Evolutionary conservation across 1,284 basidiomycete species (phyloP).

Genomic region (Heterobasidion irregulare): DNA sequence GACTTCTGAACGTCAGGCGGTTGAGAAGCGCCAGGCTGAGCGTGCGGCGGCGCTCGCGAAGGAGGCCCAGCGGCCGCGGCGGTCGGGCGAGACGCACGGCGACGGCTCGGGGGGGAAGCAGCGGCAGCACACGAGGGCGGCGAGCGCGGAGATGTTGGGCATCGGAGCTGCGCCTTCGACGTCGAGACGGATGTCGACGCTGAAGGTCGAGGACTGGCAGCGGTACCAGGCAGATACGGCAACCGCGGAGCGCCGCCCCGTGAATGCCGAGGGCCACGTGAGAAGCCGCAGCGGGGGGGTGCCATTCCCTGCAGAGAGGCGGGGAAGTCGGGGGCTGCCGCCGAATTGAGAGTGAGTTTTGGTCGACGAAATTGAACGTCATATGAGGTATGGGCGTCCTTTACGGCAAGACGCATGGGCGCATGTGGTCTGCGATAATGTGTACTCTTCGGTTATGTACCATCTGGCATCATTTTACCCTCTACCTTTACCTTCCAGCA

Average conservation of each 20-base stretch:
- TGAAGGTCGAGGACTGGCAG: slow-evolving; percentile 82
- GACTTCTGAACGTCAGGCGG: slow-evolving; percentile 58
- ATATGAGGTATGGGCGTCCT: too few relatives aligned
- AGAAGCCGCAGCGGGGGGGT: slow-evolving; percentile 25
- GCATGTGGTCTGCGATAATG: too few relatives aligned
- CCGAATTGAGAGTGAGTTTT: slow-evolving; percentile 5
- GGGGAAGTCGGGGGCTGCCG: slow-evolving; percentile 4
- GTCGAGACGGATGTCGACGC: slow-evolving; percentile 56
- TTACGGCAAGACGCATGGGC: too few relatives aligned
- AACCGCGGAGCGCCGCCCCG: slow-evolving; percentile 6
- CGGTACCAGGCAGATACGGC: slow-evolving; percentile 52
- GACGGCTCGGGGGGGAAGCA: slow-evolving; percentile 17
- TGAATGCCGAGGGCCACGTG: slow-evolving; percentile 9
- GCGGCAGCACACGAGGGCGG: slow-evolving; percentile 35
- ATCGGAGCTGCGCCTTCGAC: slow-evolving; percentile 25
- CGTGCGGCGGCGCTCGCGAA: slow-evolving; percentile 44
- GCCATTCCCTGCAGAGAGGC: slow-evolving; percentile 23
- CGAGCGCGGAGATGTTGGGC: slow-evolving; percentile 55
- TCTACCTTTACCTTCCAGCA: too few relatives aligned
- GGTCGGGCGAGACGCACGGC: slow-evolving; percentile 29
- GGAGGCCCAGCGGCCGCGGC: slow-evolving; percentile 37
- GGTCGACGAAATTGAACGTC: background rate
- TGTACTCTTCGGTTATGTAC: too few relatives aligned
- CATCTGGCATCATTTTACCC: too few relatives aligned
- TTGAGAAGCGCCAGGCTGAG: slow-evolving; percentile 63